Percentiles rank a stretch among this genome's conserved stretches.
Evolutionary conservation across 2,329 filamentous ascomycete species (phyloP).

Genomic region (Coniochaeta ligniaria): DNA sequence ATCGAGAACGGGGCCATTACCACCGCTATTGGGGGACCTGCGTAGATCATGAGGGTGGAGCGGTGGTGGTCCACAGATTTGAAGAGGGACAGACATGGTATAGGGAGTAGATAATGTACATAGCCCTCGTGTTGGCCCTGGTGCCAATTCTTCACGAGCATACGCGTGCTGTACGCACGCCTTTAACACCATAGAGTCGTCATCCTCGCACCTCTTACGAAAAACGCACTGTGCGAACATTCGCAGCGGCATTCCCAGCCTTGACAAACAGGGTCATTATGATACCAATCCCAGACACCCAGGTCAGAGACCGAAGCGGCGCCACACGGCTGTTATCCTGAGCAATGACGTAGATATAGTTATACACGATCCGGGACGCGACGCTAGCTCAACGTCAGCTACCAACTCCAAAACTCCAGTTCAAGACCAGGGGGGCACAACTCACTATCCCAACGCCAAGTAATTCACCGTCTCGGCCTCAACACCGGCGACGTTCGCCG

Average conservation of each 20-base stretch:
- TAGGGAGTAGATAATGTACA: neutral
- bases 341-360: constrained; percentile 33
- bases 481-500: constrained; percentile 37
- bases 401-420: no score
- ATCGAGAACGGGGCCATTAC: constrained; percentile 48
- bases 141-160: no score
- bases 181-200: no score
- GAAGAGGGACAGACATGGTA: neutral
- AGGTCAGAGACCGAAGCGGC: constrained; percentile 28
- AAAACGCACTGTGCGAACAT: neutral
- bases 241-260: constrained; percentile 16
- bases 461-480: constrained; percentile 28
- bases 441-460: constrained; percentile 27
- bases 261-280: constrained; percentile 31
- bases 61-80: neutral
- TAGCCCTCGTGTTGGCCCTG: no score
- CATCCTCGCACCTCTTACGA: neutral
- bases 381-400: constrained; percentile 12
- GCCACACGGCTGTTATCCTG: constrained; percentile 31
- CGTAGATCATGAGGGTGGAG: constrained; percentile 3
- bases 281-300: constrained; percentile 25
- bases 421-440: neutral
- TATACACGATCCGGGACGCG: constrained; percentile 29
- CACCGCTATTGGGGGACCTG: constrained; percentile 17
- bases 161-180: neutral